A percentile compares a stretch with the other conserved stretches of the same genome.
Evolutionary conservation across 495 filamentous ascomycete genomes (phyloP).

Genomic region (Penicillium flavigenum): DNA sequence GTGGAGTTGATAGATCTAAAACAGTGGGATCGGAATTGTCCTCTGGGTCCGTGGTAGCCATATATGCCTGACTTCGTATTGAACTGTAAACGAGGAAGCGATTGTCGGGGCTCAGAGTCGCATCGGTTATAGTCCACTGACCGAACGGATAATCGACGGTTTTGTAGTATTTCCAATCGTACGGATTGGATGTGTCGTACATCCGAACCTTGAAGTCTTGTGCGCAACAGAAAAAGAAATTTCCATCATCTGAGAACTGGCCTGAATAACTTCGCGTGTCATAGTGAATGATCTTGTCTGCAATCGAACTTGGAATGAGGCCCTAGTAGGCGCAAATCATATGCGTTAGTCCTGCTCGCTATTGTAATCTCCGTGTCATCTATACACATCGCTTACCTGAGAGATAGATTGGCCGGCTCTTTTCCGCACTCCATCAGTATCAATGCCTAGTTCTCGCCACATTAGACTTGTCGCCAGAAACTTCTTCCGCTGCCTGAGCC

Average conservation of each 20-base stretch:
- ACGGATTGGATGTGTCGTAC: conserved; percentile 97
- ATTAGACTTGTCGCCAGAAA: conserved; percentile 65
- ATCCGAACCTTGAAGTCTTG: conserved; percentile 93
- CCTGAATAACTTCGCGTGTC: conserved; percentile 85
- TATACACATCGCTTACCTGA: conserved; percentile 49
- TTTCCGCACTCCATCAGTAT: conserved; percentile 49
- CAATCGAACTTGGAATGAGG: conserved; percentile 67
- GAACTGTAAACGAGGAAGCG: conserved; percentile 85
- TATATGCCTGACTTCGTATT: conserved; percentile 74
- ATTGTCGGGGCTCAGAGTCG: conserved; percentile 88
- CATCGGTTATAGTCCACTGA: conserved; percentile 95
- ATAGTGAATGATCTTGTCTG: conserved; percentile 88
- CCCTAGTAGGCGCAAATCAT: conserved; percentile 31
- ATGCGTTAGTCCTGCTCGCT: neutral
- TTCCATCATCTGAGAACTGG: conserved; percentile 94
- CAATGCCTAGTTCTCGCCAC: conserved; percentile 74
- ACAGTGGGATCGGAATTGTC: conserved; percentile 72
- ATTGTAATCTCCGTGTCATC: neutral
- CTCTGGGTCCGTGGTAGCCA: conserved; percentile 83
- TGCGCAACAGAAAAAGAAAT: conserved; percentile 94
- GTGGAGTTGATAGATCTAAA: conserved; percentile 66
- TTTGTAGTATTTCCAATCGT: conserved; percentile 95
- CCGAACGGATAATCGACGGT: conserved; percentile 82
- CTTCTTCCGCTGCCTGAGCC: conserved; percentile 54
- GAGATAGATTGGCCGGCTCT: conserved; percentile 62